Base-by-base conservation (phyloP, 495 filamentous ascomycete genomes). In the Podospora bellae-mahoneyi region DNA sequence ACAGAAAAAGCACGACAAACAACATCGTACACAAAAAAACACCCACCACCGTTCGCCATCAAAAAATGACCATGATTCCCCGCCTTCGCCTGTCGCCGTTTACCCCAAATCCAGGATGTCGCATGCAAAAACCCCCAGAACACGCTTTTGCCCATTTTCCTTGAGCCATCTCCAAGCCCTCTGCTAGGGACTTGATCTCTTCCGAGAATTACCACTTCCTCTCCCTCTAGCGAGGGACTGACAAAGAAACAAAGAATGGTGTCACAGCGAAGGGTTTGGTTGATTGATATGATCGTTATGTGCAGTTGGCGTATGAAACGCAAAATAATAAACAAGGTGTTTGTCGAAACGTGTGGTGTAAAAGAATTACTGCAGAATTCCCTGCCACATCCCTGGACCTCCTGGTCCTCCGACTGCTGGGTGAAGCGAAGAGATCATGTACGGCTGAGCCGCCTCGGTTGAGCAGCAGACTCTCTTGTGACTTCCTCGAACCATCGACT, bases 401-500 rank as follows among this genome's bases (percentile, higher is more conserved):
- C 81, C 82, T 23, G 77, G 62, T 5, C 81, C 79, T 57, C 80
- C 78, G 20, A 78, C 75, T 34, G 78, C 75, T 30, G 78, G 77
- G 64, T 83, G 83, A 10, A 78, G 73, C 5, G 78, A 62, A 13
- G 79, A 67, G 28, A 79, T 78, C 60, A 63, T 69, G 57, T 67
- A 77, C 66, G 74, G 58, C 57, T 64, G 70, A 15, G 68, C 60
- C 15, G 76, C 80, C 72, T 84, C 83, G 2, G 82, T 73, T 15
- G 85, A 84, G 78, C 85, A 89, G 78, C 88, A 89, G 20, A 87
- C 77, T 28, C 88, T 82, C 79, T 90, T 90, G 69, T 80, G 74
- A 64, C 84, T 85, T 53, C 62, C 34, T 44, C 73, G 71, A 16
- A 76, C 67, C 55, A 81, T 70, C 16, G 74, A 70, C 39, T 82